phyloP scores from a whole-genome alignment of 1,139 yeast species.

The Kodamaea plutei region DNA sequence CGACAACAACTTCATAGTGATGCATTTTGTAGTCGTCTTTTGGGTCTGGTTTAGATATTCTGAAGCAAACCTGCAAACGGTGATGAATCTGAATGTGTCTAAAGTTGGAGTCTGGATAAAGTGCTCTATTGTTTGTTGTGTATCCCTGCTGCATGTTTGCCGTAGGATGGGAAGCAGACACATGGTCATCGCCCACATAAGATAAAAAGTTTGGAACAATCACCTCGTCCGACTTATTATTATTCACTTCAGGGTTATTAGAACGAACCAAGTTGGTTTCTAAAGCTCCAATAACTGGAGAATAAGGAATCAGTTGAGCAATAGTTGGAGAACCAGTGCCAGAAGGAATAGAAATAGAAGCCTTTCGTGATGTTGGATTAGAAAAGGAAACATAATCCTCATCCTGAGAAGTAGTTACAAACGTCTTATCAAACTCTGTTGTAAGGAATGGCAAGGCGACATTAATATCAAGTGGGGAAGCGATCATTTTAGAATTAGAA shows the following conservation, averaged over 20 bases:
- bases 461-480: constrained; percentile 44
- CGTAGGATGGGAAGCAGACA: constrained; percentile 5
- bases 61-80: constrained; percentile 70
- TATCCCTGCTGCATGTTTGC: constrained; percentile 37
- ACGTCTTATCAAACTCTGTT: constrained; percentile 34
- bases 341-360: constrained; percentile 9
- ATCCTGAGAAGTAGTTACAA: constrained; percentile 22
- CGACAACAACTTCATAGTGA: constrained; percentile 86
- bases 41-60: constrained; percentile 68
- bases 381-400: constrained; percentile 16
- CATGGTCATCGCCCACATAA: constrained; percentile 23
- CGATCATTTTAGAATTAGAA: constrained; percentile 23
- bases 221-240: constrained; percentile 13
- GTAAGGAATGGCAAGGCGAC: constrained; percentile 46
- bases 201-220: constrained; percentile 29
- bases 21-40: constrained; percentile 57
- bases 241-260: constrained; percentile 14
- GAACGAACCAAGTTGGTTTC: constrained; percentile 38
- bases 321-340: constrained; percentile 10
- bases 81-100: constrained; percentile 70
- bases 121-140: constrained; percentile 34
- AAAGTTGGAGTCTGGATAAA: constrained; percentile 68
- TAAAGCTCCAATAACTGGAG: constrained; percentile 40
- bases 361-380: constrained; percentile 19
- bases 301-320: no score